Evolutionary conservation across 192 early-diverging fungal genomes (phyloP).

Genomic region (Coemansia sp.): DNA sequence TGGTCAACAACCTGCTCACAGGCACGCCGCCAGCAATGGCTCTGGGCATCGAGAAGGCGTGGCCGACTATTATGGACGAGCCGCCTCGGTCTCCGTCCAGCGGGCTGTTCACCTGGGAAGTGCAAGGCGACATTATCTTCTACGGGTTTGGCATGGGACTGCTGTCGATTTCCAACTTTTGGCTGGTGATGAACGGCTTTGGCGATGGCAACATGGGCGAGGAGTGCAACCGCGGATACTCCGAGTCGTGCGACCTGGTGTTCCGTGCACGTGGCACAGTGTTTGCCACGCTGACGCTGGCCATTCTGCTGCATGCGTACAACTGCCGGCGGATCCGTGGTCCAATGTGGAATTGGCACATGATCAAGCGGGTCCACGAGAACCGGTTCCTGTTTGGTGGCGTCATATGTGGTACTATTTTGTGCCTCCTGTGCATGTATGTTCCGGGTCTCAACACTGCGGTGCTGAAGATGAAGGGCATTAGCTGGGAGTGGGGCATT

Average conservation of each 20-base stretch:
- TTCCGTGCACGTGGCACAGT: slow-evolving; percentile 70
- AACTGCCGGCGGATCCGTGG: slow-evolving; percentile 72
- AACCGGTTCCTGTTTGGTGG: slow-evolving; percentile 58
- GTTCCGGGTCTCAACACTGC: slow-evolving; percentile 65
- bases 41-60: slow-evolving; percentile 68
- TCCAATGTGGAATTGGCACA: slow-evolving; percentile 58
- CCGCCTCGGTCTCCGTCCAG: slow-evolving; percentile 65
- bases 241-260: slow-evolving; percentile 59
- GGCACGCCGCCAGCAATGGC: slow-evolving; percentile 78
- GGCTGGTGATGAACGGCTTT: slow-evolving; percentile 62
- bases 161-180: slow-evolving; percentile 64
- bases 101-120: slow-evolving; percentile 66
- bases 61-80: slow-evolving; percentile 66
- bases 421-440: slow-evolving; percentile 62
- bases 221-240: slow-evolving; percentile 60
- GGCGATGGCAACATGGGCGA: slow-evolving; percentile 60
- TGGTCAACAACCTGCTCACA: slow-evolving; percentile 81
- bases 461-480: slow-evolving; percentile 63
- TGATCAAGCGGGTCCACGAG: slow-evolving; percentile 46
- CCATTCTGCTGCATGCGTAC: slow-evolving; percentile 72
- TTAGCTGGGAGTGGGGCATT: slow-evolving; percentile 76
- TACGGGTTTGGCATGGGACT: slow-evolving; percentile 68
- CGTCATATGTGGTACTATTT: slow-evolving; percentile 51
- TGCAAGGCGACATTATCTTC: slow-evolving; percentile 66
- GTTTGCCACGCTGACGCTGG: slow-evolving; percentile 70